Evolutionary conservation across 1,284 basidiomycete species (phyloP), one percentile per base, ranked within the genome.

Genomic region (Pholiota adiposa): DNA sequence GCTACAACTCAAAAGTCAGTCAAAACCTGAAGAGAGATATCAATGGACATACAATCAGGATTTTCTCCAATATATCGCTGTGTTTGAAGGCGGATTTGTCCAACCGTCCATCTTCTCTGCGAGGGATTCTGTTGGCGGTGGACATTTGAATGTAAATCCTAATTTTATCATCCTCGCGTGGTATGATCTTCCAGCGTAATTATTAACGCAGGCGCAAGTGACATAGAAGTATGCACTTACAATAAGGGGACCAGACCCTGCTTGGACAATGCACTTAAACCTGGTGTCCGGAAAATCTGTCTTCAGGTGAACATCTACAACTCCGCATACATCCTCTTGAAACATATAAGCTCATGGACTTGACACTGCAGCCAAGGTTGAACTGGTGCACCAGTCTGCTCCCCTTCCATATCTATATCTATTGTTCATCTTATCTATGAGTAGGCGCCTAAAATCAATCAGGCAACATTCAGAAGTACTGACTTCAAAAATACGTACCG

Each of bases 201-300:
- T 31, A 19, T 29, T n/a, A 23, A 56, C 3, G 11, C n/a, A n/a
- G n/a, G n/a, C 16, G 11, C 16, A 6, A 4, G 2, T n/a, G 11
- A 31, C 16, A 18, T 21, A 40, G 18, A 21, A 3, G 7, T 12
- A 1, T 18, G 12, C 6, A 60, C 59, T 49, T 41, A 60, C 59
- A 7, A 60, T 56, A 11, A 60, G 54, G 12, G 64, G 51, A 5
- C 68, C 66, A 16, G 51, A 61, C n/a, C 54, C 41, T 2, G 66
- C 61, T 43, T 69, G 66, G 5, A 72, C 62, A 6, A 70, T 59
- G 34, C 59, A 64, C 43, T 71, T 69, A 25, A 62, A 58, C 4
- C 68, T 66, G 31, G 51, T 63, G 46, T 67, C 66, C 3, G 69
- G 71, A 54, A 72, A 67, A 51, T 71, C 61, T 1, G 69, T 71